Base-by-base conservation (phyloP, 805 yeast species). In the Lachancea mirantina region DNA sequence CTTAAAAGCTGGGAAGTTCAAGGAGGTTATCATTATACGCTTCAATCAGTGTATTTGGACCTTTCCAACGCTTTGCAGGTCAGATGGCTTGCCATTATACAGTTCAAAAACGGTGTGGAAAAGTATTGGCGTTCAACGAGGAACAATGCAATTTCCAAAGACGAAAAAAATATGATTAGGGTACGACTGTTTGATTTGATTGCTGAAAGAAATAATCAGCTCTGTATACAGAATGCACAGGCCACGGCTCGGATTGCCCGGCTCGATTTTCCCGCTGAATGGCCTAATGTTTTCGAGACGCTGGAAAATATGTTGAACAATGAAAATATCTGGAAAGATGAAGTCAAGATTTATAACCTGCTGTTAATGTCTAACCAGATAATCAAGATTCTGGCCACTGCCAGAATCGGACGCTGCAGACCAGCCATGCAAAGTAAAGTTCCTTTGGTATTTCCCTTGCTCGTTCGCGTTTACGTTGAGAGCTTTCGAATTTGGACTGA, bases 11-110 rank as follows among this genome's bases (percentile, higher is more conserved):
- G 94, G 95, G 85, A 82, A 45, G 49, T 57, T 0, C 62, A 61
- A 14, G 72, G 75, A 2, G 84, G 84, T 1, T 78, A 65, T 47
- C 78, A 76, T 50, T 66, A 52, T 32, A 44, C 65, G 9, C 56
- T 80, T 11, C 88, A 78, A 53, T 57, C 72, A 4, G 66, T 76
- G 0, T 88, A 84, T 53, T 61, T 74, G 34, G 78, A 83, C 41
- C 50, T 65, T 3, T 67, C 75, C 0, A 46, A 72, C 11, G 70
- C 87, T 0, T 57, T 80, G 19, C 83, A 81, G 38, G 63, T 76
- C 6, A 65, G 97, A 47, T 87, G 95, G 95, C 62, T 88, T 16
- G 87, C 95, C 0, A 68, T 85, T 2, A 89, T 89, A 25, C 82
- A 81, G 42, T 76, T 89, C 57, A 89, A 92, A 50, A 89, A 89